Conservation (phyloP, 305 asterid species). For the Stenogyne calaminthoides region DNA sequence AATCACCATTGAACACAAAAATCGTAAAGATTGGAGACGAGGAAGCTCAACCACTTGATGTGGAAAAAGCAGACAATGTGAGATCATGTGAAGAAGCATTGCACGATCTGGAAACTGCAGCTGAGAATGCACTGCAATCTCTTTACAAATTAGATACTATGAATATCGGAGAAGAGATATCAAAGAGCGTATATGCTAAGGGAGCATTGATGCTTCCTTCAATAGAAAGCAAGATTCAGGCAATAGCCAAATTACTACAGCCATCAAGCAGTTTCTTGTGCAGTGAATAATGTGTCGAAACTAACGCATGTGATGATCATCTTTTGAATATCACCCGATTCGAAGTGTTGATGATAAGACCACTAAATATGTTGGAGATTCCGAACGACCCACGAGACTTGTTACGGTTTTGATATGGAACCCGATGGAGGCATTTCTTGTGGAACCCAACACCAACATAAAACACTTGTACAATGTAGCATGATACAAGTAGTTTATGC, state of each 20-base stretch:
- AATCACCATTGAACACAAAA: slow-evolving; percentile 5
- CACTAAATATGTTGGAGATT: not conserved
- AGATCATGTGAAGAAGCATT: slow-evolving; percentile 49
- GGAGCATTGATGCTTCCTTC: slow-evolving; percentile 39
- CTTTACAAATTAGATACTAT: slow-evolving; percentile 40
- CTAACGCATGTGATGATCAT: not conserved
- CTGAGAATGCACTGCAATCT: slow-evolving; percentile 49
- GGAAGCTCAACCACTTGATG: slow-evolving; percentile 9
- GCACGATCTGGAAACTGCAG: slow-evolving; percentile 53
- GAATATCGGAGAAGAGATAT: slow-evolving; percentile 30
- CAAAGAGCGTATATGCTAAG: slow-evolving; percentile 29
- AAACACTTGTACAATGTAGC: too few relatives aligned
- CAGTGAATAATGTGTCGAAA: not conserved
- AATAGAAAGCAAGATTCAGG: slow-evolving; percentile 49
- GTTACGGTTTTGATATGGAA: not conserved
- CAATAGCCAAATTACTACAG: slow-evolving; percentile 39
- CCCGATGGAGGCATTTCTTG: too few relatives aligned
- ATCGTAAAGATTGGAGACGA: not conserved
- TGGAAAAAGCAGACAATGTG: slow-evolving; percentile 20
- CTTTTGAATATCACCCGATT: not conserved
- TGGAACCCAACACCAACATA: too few relatives aligned
- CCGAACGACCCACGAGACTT: not conserved
- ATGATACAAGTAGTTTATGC: too few relatives aligned
- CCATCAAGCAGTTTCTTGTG: slow-evolving; percentile 17
- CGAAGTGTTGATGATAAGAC: not conserved